These are phyloP conservation scores for Crithidia fasciculata DNA, from an alignment of 208 protist species.

Conservation along the genomic window DNA sequence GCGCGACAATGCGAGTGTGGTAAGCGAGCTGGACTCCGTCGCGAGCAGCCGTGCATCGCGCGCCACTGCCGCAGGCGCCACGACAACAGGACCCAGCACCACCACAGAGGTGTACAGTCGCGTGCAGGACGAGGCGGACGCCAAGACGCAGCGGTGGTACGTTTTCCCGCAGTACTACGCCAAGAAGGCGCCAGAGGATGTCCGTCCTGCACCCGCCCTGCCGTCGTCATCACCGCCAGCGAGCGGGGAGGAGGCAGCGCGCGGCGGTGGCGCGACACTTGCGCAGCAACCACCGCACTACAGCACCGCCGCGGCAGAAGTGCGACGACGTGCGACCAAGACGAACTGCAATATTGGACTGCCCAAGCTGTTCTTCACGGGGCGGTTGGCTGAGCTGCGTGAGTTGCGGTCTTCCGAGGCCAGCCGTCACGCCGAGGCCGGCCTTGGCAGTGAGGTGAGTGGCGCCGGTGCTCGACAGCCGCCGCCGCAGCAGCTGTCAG, in stretches of 20 bases:
- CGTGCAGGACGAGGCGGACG: slow-evolving; percentile 1
- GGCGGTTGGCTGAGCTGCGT: slow-evolving; percentile 27
- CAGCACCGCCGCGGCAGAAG: not conserved
- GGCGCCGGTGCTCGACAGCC: too few species aligned
- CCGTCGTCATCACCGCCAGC: not conserved
- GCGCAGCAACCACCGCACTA: too few species aligned
- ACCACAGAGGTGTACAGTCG: slow-evolving; percentile 23
- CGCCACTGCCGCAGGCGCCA: not conserved
- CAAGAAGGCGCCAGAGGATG: not conserved
- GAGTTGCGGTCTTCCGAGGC: slow-evolving; percentile 1
- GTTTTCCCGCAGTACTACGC: slow-evolving; percentile 36
- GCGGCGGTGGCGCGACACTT: too few species aligned
- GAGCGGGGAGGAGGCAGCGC: not conserved
- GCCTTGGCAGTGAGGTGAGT: not conserved
- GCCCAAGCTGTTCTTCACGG: slow-evolving; percentile 42
- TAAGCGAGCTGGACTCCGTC: not conserved
- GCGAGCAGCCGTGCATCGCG: not conserved
- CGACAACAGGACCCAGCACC: not conserved
- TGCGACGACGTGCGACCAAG: not conserved
- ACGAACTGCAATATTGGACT: slow-evolving; percentile 2
- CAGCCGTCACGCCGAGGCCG: slow-evolving; percentile 5
- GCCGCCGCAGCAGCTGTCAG: not conserved
- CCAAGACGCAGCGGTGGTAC: slow-evolving; percentile 35
- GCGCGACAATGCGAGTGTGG: not conserved
- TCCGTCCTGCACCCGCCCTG: not conserved